Evolutionary conservation across 1,284 basidiomycete species (phyloP).

Genomic region (Austropuccinia psidii): DNA sequence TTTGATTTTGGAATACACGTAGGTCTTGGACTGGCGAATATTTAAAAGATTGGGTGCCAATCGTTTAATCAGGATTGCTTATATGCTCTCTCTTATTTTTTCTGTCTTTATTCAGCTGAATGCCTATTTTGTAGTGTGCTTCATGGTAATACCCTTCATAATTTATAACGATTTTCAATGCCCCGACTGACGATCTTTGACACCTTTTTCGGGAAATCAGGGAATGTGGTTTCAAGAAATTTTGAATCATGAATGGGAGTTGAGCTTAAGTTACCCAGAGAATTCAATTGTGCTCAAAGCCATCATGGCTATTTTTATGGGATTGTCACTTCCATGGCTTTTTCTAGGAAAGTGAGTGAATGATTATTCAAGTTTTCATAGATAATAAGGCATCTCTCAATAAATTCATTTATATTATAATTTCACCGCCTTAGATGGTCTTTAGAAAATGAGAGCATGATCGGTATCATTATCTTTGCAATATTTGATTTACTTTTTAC

Average conservation of each 20-base stretch:
- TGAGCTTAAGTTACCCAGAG: not conserved
- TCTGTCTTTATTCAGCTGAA: constrained; percentile 28
- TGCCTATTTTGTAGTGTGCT: constrained; percentile 21
- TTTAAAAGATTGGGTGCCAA: constrained; percentile 30
- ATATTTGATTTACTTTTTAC: constrained; percentile 12
- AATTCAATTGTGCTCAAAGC: not conserved
- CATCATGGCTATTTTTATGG: not conserved
- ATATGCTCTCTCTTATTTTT: constrained; percentile 23
- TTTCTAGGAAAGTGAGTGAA: constrained; percentile 28
- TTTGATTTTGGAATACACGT: not conserved
- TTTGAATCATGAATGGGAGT: not conserved
- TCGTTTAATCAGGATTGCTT: constrained; percentile 14
- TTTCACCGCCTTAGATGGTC: not conserved
- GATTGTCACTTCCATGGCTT: constrained; percentile 26
- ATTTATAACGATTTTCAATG: no score
- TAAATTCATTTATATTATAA: not conserved
- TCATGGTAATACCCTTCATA: constrained; percentile 5
- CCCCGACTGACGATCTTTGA: no score
- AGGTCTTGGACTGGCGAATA: constrained; percentile 34
- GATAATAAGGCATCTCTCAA: not conserved
- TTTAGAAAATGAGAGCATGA: constrained; percentile 14
- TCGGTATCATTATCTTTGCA: constrained; percentile 20
- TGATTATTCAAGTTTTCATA: not conserved
- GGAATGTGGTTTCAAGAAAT: constrained; percentile 28
- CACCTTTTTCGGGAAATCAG: no score